A percentile compares a stretch with the other conserved stretches of the same genome.
phyloP scores from a whole-genome alignment of 1,284 basidiomycete species.

The Ustilago nuda region DNA sequence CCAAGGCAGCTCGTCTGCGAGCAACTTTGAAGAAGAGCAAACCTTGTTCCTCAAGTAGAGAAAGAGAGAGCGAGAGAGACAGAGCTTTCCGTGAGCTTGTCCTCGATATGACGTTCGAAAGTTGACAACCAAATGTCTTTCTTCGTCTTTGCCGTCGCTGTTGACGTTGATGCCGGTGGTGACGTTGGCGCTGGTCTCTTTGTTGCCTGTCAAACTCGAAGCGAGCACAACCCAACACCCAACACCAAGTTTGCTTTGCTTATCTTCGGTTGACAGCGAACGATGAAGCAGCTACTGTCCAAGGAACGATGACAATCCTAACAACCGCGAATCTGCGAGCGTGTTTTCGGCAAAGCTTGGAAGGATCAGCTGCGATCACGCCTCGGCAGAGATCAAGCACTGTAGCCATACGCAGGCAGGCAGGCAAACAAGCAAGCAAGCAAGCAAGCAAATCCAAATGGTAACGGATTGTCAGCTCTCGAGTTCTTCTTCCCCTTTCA shows the following conservation, averaged over 20 bases:
- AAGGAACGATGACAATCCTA: background rate
- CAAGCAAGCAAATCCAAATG: background rate
- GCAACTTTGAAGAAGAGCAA: background rate
- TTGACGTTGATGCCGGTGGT: background rate
- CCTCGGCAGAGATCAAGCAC: background rate
- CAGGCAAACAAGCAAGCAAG: background rate
- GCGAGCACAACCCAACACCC: background rate
- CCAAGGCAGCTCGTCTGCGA: background rate
- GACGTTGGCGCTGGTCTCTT: background rate
- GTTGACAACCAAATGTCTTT: background rate
- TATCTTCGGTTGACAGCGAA: background rate
- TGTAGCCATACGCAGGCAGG: background rate
- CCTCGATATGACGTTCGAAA: background rate
- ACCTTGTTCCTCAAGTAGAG: background rate
- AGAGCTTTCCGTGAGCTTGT: background rate
- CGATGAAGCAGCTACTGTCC: background rate
- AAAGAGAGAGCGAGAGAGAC: background rate
- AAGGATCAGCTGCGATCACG: background rate
- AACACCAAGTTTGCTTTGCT: background rate
- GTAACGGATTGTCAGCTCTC: background rate
- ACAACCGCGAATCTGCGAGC: background rate
- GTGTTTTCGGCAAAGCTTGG: background rate
- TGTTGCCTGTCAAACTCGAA: background rate
- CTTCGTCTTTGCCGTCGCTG: background rate
- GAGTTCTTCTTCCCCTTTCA: background rate